Evolutionary conservation across 2,329 filamentous ascomycete species (phyloP).

Genomic region (Curvularia eragrostidis): DNA sequence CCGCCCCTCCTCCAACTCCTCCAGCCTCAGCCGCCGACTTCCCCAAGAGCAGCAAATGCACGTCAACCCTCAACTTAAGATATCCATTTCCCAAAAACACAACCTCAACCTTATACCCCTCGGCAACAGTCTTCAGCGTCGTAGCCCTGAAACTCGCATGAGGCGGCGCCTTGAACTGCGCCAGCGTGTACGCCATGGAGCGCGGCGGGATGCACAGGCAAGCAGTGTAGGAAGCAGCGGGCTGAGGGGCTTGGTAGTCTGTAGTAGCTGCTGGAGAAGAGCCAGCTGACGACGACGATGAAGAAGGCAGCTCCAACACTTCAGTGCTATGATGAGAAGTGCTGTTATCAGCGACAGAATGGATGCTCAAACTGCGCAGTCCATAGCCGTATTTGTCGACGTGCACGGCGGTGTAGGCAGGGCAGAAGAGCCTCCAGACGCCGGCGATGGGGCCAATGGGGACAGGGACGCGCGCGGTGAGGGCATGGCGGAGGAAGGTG

Average conservation of each 20-base stretch:
- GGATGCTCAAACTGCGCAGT: slow-evolving; percentile 33
- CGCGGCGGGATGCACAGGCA: slow-evolving; percentile 39
- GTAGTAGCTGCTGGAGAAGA: no score
- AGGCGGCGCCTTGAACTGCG: slow-evolving; percentile 30
- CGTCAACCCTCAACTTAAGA: slow-evolving; percentile 33
- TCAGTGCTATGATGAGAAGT: no score
- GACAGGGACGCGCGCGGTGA: slow-evolving; percentile 33
- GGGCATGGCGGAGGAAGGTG: slow-evolving; percentile 24
- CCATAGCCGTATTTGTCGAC: slow-evolving; percentile 41
- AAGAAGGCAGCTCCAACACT: no score
- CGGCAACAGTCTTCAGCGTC: slow-evolving; percentile 26
- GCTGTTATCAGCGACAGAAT: slow-evolving; percentile 25
- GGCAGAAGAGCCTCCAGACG: slow-evolving; percentile 38
- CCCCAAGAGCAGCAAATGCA: slow-evolving; percentile 37
- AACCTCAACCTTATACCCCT: slow-evolving; percentile 37
- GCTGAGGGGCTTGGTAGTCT: neutral
- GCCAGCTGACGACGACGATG: neutral
- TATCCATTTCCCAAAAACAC: slow-evolving; percentile 43
- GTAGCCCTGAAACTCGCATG: slow-evolving; percentile 38
- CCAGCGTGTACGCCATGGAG: slow-evolving; percentile 29
- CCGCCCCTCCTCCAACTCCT: slow-evolving; percentile 17
- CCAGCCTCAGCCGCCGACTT: slow-evolving; percentile 27
- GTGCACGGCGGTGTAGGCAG: slow-evolving; percentile 32
- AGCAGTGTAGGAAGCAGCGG: slow-evolving; percentile 29
- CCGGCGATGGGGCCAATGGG: slow-evolving; percentile 36